Conservation (phyloP, 805 yeast genomes). For the Saturnispora dispora region DNA sequence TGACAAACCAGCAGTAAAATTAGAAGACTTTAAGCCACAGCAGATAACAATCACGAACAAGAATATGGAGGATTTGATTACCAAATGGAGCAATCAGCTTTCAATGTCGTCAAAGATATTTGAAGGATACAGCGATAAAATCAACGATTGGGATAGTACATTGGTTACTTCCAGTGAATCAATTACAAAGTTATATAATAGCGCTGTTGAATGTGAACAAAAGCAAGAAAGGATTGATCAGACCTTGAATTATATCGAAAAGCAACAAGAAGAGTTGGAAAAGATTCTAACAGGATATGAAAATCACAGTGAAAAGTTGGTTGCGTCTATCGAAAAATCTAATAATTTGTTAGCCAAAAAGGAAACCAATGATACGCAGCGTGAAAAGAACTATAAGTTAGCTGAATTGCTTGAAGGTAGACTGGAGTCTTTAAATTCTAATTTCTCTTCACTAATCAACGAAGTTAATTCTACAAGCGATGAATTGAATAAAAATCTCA, state of each 20-base stretch:
- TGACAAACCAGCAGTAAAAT: slow-evolving; percentile 24
- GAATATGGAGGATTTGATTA: slow-evolving; percentile 83
- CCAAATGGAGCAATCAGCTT: slow-evolving; percentile 87
- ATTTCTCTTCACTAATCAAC: slow-evolving; percentile 62
- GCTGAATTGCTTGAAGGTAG: slow-evolving; percentile 82
- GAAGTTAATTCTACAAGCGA: slow-evolving; percentile 82
- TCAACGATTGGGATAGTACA: slow-evolving; percentile 78
- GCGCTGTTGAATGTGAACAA: slow-evolving; percentile 74
- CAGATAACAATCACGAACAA: slow-evolving; percentile 79
- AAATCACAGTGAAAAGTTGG: slow-evolving; percentile 49
- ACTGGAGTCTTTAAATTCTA: slow-evolving; percentile 66
- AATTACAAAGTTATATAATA: slow-evolving; percentile 66
- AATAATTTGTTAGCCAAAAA: slow-evolving; percentile 10
- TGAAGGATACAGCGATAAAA: slow-evolving; percentile 61
- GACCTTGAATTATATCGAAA: slow-evolving; percentile 72
- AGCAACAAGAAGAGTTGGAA: slow-evolving; percentile 89
- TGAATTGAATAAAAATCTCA: slow-evolving; percentile 58
- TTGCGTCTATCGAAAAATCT: slow-evolving; percentile 28
- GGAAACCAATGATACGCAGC: slow-evolving; percentile 63
- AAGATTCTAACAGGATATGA: slow-evolving; percentile 75
- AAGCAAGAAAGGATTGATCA: slow-evolving; percentile 83
- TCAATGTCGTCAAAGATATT: slow-evolving; percentile 66
- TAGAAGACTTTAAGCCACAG: slow-evolving; percentile 53
- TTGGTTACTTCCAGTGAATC: slow-evolving; percentile 81
- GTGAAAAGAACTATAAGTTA: slow-evolving; percentile 80